phyloP scores from a whole-genome alignment of 257 asterid genomes.

The Solanum pennellii region DNA sequence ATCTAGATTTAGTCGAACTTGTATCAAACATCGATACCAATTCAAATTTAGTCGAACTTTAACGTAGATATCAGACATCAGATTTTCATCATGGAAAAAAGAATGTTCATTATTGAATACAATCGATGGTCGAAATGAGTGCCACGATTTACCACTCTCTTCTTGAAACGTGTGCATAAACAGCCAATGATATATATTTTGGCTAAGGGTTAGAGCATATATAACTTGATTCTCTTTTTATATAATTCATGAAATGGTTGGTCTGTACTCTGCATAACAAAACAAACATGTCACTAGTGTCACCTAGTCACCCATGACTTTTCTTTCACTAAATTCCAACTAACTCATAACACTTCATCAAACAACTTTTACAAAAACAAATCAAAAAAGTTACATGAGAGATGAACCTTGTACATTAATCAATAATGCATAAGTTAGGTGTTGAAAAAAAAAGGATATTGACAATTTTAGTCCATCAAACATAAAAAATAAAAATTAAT shows the following conservation, averaged over 20 bases:
- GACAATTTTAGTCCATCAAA: neutral
- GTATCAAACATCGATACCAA: too few relatives aligned
- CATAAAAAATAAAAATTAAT: neutral
- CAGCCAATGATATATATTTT: neutral
- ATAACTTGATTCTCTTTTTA: neutral
- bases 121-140: neutral
- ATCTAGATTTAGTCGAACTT: too few relatives aligned
- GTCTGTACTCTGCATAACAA: neutral
- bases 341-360: too few relatives aligned
- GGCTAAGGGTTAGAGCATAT: neutral
- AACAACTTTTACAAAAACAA: too few relatives aligned
- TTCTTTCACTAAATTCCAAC: neutral
- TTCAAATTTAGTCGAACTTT: too few relatives aligned
- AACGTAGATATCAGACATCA: accelerated
- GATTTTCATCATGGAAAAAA: accelerated
- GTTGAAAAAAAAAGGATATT: neutral
- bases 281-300: neutral
- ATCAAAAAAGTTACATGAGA: neutral
- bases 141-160: neutral
- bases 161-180: neutral
- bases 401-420: neutral
- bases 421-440: neutral
- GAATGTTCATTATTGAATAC: neutral
- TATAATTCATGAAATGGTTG: neutral
- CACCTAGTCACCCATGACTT: neutral